phyloP scores from a whole-genome alignment of 108 stramenopile genomes.

The Conticribra weissflogii region DNA sequence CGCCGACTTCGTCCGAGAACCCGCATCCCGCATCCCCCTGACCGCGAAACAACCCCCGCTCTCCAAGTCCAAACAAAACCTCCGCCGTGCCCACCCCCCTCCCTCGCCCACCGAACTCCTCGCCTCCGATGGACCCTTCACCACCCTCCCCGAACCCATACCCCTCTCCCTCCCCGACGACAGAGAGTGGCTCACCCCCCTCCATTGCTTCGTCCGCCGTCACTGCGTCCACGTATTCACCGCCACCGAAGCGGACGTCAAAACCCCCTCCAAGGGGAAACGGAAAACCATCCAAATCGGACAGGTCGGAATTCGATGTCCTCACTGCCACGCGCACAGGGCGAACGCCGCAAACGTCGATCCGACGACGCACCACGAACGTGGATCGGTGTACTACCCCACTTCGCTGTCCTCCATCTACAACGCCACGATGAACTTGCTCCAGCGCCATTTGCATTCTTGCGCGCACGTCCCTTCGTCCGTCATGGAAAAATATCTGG shows the following conservation, averaged over 20 bases:
- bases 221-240: constrained; percentile 83
- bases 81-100: neutral
- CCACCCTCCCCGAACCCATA: constrained; percentile 51
- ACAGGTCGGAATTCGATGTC: constrained; percentile 88
- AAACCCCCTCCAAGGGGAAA: constrained; percentile 79
- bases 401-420: constrained; percentile 38
- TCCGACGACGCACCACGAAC: constrained; percentile 36
- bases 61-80: neutral
- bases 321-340: constrained; percentile 61
- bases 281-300: constrained; percentile 77
- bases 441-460: constrained; percentile 70
- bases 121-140: constrained; percentile 68
- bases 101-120: constrained; percentile 21
- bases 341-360: constrained; percentile 1
- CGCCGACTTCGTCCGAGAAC: no score
- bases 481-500: constrained; percentile 66
- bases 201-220: constrained; percentile 83
- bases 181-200: constrained; percentile 81
- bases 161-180: constrained; percentile 67
- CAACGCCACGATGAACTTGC: constrained; percentile 56
- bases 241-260: constrained; percentile 62
- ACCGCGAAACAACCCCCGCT: neutral
- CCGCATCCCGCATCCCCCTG: neutral
- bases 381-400: constrained; percentile 80
- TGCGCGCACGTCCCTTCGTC: constrained; percentile 62